A percentile compares a stretch with the other conserved stretches of the same genome.
Conservation (phyloP, 805 yeast species). For the Blastobotrys terrestris region DNA sequence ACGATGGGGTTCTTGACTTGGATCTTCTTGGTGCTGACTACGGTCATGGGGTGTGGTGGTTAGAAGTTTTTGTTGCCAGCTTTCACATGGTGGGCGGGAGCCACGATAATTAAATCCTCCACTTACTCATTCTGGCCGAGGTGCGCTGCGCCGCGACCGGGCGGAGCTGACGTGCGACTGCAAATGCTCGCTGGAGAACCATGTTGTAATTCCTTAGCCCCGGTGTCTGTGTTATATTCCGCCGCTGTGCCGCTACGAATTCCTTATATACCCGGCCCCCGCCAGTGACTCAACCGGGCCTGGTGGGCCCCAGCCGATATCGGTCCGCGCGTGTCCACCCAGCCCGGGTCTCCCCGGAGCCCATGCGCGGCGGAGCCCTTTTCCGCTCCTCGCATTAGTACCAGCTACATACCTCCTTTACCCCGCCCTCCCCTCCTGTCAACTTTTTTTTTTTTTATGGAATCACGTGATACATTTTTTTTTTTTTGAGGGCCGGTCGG, state of each 20-base stretch:
- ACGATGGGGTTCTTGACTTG: slow-evolving; percentile 83
- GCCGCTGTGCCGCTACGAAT: neutral
- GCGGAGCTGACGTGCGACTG: neutral
- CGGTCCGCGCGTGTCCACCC: neutral
- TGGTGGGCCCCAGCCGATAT: neutral
- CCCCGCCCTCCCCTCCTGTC: too few relatives aligned
- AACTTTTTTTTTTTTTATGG: too few relatives aligned
- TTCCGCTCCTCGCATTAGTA: too few relatives aligned
- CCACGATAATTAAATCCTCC: neutral
- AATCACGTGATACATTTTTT: too few relatives aligned
- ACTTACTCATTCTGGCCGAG: neutral
- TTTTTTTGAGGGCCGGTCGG: too few relatives aligned
- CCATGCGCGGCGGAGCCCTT: too few relatives aligned
- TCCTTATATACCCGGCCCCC: neutral
- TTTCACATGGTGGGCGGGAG: neutral
- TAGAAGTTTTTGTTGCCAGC: neutral
- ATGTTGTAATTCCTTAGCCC: neutral
- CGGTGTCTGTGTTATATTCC: neutral
- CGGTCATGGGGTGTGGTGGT: slow-evolving; percentile 11
- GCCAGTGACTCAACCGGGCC: neutral
- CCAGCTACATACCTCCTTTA: too few relatives aligned
- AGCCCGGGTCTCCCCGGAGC: too few relatives aligned
- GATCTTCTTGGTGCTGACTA: slow-evolving; percentile 42
- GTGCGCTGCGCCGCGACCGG: too few relatives aligned
- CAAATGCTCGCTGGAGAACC: neutral